Evolutionary conservation across 768 basidiomycete genomes (phyloP), one percentile per base, ranked within the genome.

Genomic region (Amyloporia xantha): DNA sequence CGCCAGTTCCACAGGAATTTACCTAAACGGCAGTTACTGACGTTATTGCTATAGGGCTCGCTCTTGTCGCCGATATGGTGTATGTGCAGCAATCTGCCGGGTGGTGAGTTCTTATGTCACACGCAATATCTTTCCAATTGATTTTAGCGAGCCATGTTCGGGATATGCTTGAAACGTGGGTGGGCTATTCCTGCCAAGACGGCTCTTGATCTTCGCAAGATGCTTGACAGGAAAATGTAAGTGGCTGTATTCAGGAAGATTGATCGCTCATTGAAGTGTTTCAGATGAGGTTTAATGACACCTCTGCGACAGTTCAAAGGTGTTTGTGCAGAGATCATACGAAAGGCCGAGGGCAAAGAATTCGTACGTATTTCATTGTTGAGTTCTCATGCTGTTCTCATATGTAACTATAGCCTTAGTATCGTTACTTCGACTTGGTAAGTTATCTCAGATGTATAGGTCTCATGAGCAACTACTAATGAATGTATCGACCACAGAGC

Each of bases 11-110:
- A n/a, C n/a, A n/a, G n/a, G n/a, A n/a, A n/a, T n/a, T n/a, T n/a
- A n/a, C n/a, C n/a, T n/a, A n/a, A n/a, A n/a, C n/a, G n/a, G n/a
- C n/a, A n/a, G n/a, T n/a, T n/a, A 37, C 20, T 38, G 17, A 15
- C 21, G n/a, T 30, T 25, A 15, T 26, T 35, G 2, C 44, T n/a
- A 5, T 40, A 84, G 84, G 87, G 1, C 89, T 91, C 53, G 88
- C 88, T 0, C 77, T 91, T 1, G 83, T 91, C 1, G 87, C 89
- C 0, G 88, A 92, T 55, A 92, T 91, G 90, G 91, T 99, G 9
- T 98, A 93, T 61, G 87, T 99, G 2, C 91, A 93, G 50, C 96
- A 99, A 59, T 96, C 93, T 6, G 96, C 95, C 2, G 96, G 96
- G 42, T 86, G 91, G 76, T 86, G 51, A 48, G 74, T 62, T 5